Conservation (phyloP, 495 filamentous ascomycete species). For the Lophiotrema nucula region DNA sequence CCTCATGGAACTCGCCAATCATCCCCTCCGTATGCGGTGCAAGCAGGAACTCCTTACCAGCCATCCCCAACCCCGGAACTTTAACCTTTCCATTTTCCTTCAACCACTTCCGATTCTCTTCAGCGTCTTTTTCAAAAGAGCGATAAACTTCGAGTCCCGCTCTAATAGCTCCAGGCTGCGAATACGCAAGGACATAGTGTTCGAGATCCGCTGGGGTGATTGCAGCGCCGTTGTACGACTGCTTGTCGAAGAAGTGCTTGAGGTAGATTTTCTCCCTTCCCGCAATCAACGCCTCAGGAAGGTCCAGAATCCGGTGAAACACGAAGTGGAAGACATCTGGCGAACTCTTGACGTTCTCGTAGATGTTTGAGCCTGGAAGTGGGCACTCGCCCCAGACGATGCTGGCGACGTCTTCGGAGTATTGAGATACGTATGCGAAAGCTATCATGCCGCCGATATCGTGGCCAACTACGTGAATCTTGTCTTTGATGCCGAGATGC, state of each 20-base stretch:
- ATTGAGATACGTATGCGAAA: constrained; percentile 41
- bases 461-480: constrained; percentile 48
- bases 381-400: constrained; percentile 50
- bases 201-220: constrained; percentile 43
- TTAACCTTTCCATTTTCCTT: constrained; percentile 43
- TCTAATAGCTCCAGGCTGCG: constrained; percentile 45
- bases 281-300: constrained; percentile 44
- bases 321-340: constrained; percentile 45
- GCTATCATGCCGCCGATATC: constrained; percentile 52
- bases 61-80: constrained; percentile 43
- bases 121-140: constrained; percentile 46
- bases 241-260: constrained; percentile 48
- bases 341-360: constrained; percentile 26
- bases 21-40: constrained; percentile 33
- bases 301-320: constrained; percentile 46
- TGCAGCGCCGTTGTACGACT: constrained; percentile 41
- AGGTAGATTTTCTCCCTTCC: constrained; percentile 48
- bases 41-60: constrained; percentile 39
- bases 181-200: constrained; percentile 42
- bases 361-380: constrained; percentile 44
- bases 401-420: constrained; percentile 37
- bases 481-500: constrained; percentile 39
- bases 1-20: constrained; percentile 42
- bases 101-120: constrained; percentile 41
- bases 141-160: constrained; percentile 45